Conservation (phyloP, 345 rosid genomes). For the Brassica carinata region DNA sequence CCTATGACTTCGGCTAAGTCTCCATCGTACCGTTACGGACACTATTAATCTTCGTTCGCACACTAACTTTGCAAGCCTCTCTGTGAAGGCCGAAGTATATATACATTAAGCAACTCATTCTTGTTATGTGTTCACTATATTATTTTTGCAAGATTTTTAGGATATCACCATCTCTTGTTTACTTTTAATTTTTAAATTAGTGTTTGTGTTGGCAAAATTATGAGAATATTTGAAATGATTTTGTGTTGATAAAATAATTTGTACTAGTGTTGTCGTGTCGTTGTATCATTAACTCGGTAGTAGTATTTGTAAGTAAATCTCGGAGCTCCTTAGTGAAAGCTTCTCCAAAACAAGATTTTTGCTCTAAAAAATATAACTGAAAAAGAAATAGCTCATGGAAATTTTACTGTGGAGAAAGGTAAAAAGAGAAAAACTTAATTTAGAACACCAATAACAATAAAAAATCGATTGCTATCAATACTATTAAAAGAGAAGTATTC, state of each 20-base stretch:
- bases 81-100: slow-evolving; percentile 27
- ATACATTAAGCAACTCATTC: slow-evolving; percentile 20
- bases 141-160: slow-evolving; percentile 8
- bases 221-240: neutral
- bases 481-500: no score
- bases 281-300: neutral
- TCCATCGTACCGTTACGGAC: slow-evolving; percentile 40
- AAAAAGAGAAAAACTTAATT: neutral
- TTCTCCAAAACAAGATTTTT: neutral
- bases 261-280: neutral
- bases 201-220: neutral
- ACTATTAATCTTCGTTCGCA: slow-evolving; percentile 10
- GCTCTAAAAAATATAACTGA: neutral
- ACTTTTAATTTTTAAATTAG: neutral
- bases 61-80: slow-evolving; percentile 28
- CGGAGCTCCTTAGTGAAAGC: neutral
- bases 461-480: neutral
- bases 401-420: neutral
- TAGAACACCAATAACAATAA: neutral
- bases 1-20: slow-evolving; percentile 46
- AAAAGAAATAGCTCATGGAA: neutral
- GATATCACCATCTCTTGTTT: neutral
- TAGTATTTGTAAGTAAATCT: neutral
- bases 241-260: neutral
- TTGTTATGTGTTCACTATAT: slow-evolving; percentile 4